Percentiles rank a stretch among this genome's conserved stretches.
Evolutionary conservation across 371 early-diverging fungal species (phyloP).

Genomic region (Circinella umbellata): DNA sequence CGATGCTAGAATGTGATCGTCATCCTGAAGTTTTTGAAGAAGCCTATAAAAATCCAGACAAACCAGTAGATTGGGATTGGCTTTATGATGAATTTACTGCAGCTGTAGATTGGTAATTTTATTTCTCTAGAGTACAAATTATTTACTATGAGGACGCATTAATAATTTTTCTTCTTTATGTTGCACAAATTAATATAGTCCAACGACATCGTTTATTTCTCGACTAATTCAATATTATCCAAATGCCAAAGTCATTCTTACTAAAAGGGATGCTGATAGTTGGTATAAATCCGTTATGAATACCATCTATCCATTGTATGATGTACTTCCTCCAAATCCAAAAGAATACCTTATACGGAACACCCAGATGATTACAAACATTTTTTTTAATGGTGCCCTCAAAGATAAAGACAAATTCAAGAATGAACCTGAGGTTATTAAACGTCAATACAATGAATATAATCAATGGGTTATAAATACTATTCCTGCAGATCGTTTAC

Average conservation of each 20-base stretch:
- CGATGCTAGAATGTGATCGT: neutral
- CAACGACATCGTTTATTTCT: slow-evolving; percentile 23
- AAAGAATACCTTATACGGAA: neutral
- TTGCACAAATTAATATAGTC: slow-evolving; percentile 15
- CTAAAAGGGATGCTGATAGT: slow-evolving; percentile 33
- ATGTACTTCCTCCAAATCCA: neutral
- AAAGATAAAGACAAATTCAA: slow-evolving; percentile 13
- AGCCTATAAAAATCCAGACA: slow-evolving; percentile 26
- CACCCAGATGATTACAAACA: slow-evolving; percentile 8
- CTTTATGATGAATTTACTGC: slow-evolving; percentile 23
- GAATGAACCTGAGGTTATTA: slow-evolving; percentile 15
- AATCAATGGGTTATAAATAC: slow-evolving; percentile 9
- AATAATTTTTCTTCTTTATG: too few relatives aligned
- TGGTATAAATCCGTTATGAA: slow-evolving; percentile 44
- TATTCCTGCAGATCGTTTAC: slow-evolving; percentile 5
- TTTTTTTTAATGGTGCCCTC: slow-evolving; percentile 25
- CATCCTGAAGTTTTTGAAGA: slow-evolving; percentile 28
- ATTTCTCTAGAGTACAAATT: too few relatives aligned
- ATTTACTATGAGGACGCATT: too few relatives aligned
- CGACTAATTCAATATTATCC: slow-evolving; percentile 35
- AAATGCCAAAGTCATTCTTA: slow-evolving; percentile 42
- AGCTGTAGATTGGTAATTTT: slow-evolving; percentile 20
- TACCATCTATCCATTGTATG: slow-evolving; percentile 20
- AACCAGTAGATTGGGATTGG: slow-evolving; percentile 36
- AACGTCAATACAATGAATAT: neutral